Base-by-base conservation (phyloP, 2,329 filamentous ascomycete genomes). In the Lecanoromycetidae sp. region DNA sequence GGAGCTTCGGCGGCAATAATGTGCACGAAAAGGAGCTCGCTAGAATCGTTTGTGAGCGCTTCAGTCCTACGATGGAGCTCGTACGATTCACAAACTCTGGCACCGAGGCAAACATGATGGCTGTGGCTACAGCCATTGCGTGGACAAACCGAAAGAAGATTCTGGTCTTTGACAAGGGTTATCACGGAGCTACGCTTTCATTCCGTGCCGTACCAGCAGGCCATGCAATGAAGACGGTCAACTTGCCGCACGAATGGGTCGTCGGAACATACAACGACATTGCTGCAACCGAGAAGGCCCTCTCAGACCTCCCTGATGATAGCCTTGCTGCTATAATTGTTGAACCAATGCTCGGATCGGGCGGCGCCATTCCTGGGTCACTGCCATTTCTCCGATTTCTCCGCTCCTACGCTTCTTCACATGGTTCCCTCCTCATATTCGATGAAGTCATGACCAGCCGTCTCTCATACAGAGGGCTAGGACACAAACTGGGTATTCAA, bases 361-460 rank as follows among this genome's bases (percentile, higher is more conserved):
- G 72, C 0, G 80, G 80, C 0, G 75, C 72, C 44, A 70, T 79
- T 5, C 63, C 67, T 0, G 79, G 66, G 0, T 66, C 62, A 0
- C 44, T 40, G 1, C 68, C 69, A 15, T 84, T 83, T 53, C 59
- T 82, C 22, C 50, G 59, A 8, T 66, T 66, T 1, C 61, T 82
- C 4, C 71, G 73, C 36, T 59, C 66, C 0, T 63, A 67, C 5
- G 71, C 76, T 1, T 63, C 61, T 25, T 62, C 70, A 56, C 61
- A 66, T 0, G 73, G 72, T 1, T 74, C 75, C 0, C 49, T 85
- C 1, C 71, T 86, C 53, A 77, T 86, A 29, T 64, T 83, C 12
- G 82, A 86, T 58, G 82, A 86, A 61, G 80, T 85, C 5, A 80
- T 83, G 72, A 83, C 80, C 0, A 80, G 75, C 3, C 69, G 80